phyloP scores from a whole-genome alignment of 176 grass and related monocot genomes.

The Luzula sylvatica region DNA sequence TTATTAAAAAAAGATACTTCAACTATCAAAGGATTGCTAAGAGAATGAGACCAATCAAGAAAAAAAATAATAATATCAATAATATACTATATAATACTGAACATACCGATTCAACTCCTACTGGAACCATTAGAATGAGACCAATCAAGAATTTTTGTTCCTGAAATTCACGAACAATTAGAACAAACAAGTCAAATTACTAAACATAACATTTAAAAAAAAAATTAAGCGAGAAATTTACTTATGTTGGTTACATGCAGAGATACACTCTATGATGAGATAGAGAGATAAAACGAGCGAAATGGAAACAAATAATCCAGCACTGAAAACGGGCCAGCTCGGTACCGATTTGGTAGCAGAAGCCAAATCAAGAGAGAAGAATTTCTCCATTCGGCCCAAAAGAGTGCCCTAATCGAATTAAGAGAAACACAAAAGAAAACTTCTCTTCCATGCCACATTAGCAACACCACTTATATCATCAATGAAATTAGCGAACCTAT shows the following conservation, averaged over 20 bases:
- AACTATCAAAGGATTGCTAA: conserved; percentile 1
- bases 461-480: too few relatives aligned
- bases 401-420: conserved; percentile 46
- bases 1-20: conserved; percentile 20
- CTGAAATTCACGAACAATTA: conserved; percentile 37
- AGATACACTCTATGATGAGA: conserved; percentile 78
- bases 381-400: conserved; percentile 38
- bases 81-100: neutral
- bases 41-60: neutral
- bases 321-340: conserved; percentile 79
- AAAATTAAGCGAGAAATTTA: conserved; percentile 20
- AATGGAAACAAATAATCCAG: conserved; percentile 55
- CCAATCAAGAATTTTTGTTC: conserved; percentile 97
- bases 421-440: conserved; percentile 45
- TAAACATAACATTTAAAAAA: too few relatives aligned
- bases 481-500: too few relatives aligned
- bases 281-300: conserved; percentile 63
- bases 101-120: conserved; percentile 95
- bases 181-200: conserved; percentile 12
- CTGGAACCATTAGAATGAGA: conserved; percentile 98
- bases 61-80: neutral
- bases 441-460: conserved; percentile 45
- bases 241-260: conserved; percentile 84
- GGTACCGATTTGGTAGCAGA: conserved; percentile 40
- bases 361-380: conserved; percentile 39